phyloP scores from a whole-genome alignment of 1,284 basidiomycete species.

The Limonomyces culmigenus region DNA sequence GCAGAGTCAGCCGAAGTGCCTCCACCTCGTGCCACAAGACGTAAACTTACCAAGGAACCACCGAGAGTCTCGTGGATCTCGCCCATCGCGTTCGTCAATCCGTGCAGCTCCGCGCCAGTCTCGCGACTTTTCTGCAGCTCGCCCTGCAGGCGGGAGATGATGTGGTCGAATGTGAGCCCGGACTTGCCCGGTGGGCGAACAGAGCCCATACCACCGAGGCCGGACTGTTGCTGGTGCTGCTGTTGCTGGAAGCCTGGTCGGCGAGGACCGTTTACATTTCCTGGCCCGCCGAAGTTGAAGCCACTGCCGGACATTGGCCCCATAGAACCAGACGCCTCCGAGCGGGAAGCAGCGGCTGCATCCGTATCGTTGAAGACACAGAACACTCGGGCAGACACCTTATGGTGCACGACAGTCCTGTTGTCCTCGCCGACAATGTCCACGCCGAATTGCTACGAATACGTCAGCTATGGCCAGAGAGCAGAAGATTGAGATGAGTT shows the following conservation, averaged over 20 bases:
- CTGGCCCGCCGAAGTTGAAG: conserved; percentile 24
- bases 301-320: no score
- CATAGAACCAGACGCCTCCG: conserved; percentile 19
- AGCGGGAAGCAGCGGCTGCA: conserved; percentile 47
- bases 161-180: conserved; percentile 71
- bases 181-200: conserved; percentile 58
- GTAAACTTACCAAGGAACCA: conserved; percentile 51
- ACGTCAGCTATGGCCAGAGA: no score
- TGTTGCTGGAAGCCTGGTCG: no score
- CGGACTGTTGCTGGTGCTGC: conserved; percentile 42
- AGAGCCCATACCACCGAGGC: conserved; percentile 61
- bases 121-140: conserved; percentile 94
- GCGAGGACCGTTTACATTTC: no score
- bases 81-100: conserved; percentile 64
- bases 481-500: conserved; percentile 1
- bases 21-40: conserved; percentile 5
- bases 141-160: conserved; percentile 63
- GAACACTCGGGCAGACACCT: conserved; percentile 88
- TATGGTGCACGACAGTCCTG: conserved; percentile 96
- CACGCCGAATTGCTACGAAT: conserved; percentile 92
- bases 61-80: conserved; percentile 89
- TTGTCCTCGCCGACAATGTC: conserved; percentile 99
- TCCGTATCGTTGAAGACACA: conserved; percentile 83
- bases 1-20: conserved; percentile 1
- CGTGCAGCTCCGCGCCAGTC: conserved; percentile 75